Conservation (phyloP, 1,139 yeast genomes). For the Nakaseomyces kungkrabaensis region DNA sequence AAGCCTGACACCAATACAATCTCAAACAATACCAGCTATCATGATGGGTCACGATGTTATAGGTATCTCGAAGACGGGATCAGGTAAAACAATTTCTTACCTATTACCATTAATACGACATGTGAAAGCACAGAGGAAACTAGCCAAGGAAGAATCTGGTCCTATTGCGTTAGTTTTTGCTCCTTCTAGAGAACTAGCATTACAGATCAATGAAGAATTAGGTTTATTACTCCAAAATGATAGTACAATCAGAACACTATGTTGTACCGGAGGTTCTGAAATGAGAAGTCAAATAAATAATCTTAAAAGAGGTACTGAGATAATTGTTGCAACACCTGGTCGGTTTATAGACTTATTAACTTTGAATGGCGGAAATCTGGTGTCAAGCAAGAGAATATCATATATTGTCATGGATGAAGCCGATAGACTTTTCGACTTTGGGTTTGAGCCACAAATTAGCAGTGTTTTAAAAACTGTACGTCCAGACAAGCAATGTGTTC, state of each 20-base stretch:
- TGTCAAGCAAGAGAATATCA: conserved; percentile 60
- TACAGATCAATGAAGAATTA: conserved; percentile 70
- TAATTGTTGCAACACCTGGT: conserved; percentile 93
- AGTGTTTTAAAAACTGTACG: conserved; percentile 70
- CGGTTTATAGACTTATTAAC: conserved; percentile 82
- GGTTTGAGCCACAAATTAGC: conserved; percentile 93
- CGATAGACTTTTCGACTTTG: conserved; percentile 93
- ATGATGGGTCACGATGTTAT: conserved; percentile 87
- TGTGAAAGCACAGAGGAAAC: conserved; percentile 56
- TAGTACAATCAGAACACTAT: conserved; percentile 43
- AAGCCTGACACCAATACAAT: conserved; percentile 70
- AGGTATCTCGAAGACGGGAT: conserved; percentile 94
- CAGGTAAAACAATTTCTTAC: conserved; percentile 90
- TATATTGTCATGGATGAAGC: conserved; percentile 91
- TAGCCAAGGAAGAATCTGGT: conserved; percentile 45
- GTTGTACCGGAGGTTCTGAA: conserved; percentile 94
- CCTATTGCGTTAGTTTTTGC: conserved; percentile 77
- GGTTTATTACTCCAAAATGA: conserved; percentile 45
- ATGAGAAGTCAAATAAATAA: conserved; percentile 70
- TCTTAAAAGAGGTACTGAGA: conserved; percentile 66
- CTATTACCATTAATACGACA: conserved; percentile 78
- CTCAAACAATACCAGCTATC: conserved; percentile 83
- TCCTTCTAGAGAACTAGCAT: conserved; percentile 89
- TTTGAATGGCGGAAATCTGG: conserved; percentile 71
- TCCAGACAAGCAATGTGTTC: conserved; percentile 84